These are phyloP conservation scores for Hypsizygus ulmarius DNA, from an alignment of 1,284 basidiomycete genomes.

Conservation along the genomic window DNA sequence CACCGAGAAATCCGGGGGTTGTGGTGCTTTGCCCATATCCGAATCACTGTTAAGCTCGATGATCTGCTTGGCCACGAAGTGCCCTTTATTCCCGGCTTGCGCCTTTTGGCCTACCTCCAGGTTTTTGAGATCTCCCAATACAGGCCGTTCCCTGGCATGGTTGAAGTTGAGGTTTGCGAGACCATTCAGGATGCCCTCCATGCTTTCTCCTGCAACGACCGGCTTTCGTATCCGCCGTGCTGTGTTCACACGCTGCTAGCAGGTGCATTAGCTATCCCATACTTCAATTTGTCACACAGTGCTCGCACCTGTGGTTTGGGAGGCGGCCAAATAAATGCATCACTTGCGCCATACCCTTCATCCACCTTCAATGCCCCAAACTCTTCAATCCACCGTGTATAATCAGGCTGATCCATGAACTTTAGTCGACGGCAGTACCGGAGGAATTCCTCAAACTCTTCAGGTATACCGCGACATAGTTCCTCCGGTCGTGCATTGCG, in stretches of 20 bases:
- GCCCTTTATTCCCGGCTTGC: conserved; percentile 30
- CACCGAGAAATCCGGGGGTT: conserved; percentile 32
- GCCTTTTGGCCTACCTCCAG: conserved; percentile 32
- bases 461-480: conserved; percentile 65
- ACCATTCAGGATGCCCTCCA: conserved; percentile 55
- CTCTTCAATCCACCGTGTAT: conserved; percentile 55
- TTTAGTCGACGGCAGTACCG: conserved; percentile 64
- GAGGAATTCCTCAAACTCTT: conserved; percentile 72
- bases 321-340: conserved; percentile 71
- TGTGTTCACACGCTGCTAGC: conserved; percentile 26
- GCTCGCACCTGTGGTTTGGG: conserved; percentile 37
- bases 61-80: conserved; percentile 25
- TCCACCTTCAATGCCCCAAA: conserved; percentile 60
- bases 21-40: conserved; percentile 28
- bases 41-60: conserved; percentile 52
- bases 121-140: conserved; percentile 51
- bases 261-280: not conserved
- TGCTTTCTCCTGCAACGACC: conserved; percentile 32
- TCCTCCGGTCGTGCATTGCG: conserved; percentile 55
- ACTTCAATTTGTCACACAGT: not conserved
- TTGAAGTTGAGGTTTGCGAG: conserved; percentile 55
- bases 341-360: conserved; percentile 52
- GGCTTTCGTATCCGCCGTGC: conserved; percentile 29
- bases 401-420: conserved; percentile 67
- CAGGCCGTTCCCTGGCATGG: conserved; percentile 36